Base-by-base conservation (phyloP, 2,329 filamentous ascomycete genomes). In the Chaetomiaceae sp. region DNA sequence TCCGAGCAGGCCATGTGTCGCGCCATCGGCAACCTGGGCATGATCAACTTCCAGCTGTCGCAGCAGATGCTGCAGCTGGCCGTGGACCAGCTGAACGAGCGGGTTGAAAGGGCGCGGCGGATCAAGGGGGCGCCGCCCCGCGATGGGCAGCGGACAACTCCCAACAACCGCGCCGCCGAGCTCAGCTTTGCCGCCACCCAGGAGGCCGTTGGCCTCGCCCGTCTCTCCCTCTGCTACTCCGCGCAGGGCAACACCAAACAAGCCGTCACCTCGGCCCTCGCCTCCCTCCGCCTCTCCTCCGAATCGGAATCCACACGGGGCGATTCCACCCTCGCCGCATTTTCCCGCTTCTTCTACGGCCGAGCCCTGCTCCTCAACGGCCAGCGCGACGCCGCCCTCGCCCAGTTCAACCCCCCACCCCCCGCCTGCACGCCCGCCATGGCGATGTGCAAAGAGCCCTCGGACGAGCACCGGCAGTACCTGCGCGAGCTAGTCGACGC, bases 391-490 rank as follows among this genome's bases (percentile, higher is more conserved):
- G 57, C 58, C 30, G 64, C 64, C 1, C 40, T 62, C 29, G 17
- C 38, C 14, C 57, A 62, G 32, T 64, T 67, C 50, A 61, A 64
- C 39, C 34, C 56, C 38, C 33, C 56, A 14, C 47, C 1, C 46
- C 52, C 11, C 45, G 19, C 43, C 1, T 63, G 61, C 44, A 60
- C 64, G 0, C 60, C 65, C 6, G 60, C 61, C n/a, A 63, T 66
- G 17, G 64, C 63, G 1, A 51, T 70, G 15, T 65, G 60, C 53
- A 68, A 64, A 44, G 67, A 69, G 45, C 64, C 64, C 1, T 68
- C 62, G 0, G 49, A 52, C 1, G 67, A 70, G 51, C 58, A 68
- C 43, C 53, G 59, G 29, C 60, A 36, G 18, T 36, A 34, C 32
- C 34, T 36, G 5, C 10, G n/a, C 10, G 34, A 36, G 10, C 9